Percentiles rank a stretch among this genome's conserved stretches.
phyloP scores from a whole-genome alignment of 192 early-diverging fungal genomes.

The Helicostylum pulchrum region DNA sequence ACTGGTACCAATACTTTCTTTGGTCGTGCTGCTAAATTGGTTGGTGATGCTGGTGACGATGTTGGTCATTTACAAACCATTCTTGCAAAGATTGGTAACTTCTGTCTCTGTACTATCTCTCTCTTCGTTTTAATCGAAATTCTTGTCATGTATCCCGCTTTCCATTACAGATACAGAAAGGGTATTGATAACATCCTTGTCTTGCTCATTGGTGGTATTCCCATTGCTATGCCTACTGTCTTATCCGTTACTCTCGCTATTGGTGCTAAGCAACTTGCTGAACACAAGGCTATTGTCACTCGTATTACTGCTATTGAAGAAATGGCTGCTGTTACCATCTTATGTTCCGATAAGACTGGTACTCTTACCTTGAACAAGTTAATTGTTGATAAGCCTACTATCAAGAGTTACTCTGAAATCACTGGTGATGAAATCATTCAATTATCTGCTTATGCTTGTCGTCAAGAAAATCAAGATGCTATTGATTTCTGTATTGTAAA shows the following conservation, averaged over 20 bases:
- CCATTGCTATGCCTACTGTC: slow-evolving; percentile 78
- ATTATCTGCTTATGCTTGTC: slow-evolving; percentile 70
- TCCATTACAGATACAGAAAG: slow-evolving; percentile 65
- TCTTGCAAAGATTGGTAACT: slow-evolving; percentile 72
- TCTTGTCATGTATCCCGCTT: slow-evolving; percentile 67
- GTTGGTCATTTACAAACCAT: slow-evolving; percentile 72
- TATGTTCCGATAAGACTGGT: slow-evolving; percentile 94
- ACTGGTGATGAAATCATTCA: slow-evolving; percentile 59
- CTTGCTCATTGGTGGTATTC: slow-evolving; percentile 76
- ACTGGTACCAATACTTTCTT: slow-evolving; percentile 82
- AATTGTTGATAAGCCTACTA: slow-evolving; percentile 62
- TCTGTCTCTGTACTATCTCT: slow-evolving; percentile 69
- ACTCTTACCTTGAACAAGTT: slow-evolving; percentile 85
- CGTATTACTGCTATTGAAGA: slow-evolving; percentile 78
- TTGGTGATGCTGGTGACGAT: slow-evolving; percentile 66
- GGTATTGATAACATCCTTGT: slow-evolving; percentile 78
- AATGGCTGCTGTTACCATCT: slow-evolving; percentile 71
- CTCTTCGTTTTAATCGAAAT: slow-evolving; percentile 68
- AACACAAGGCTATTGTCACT: slow-evolving; percentile 78
- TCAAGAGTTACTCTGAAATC: slow-evolving; percentile 68
- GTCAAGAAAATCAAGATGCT: slow-evolving; percentile 73
- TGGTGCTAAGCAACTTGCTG: slow-evolving; percentile 75
- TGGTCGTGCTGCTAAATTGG: slow-evolving; percentile 74
- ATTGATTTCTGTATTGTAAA: slow-evolving; percentile 73
- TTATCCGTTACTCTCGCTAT: slow-evolving; percentile 74